These are phyloP conservation scores for Saccharomyces mikatae DNA, from an alignment of 805 yeast species.

Conservation along the genomic window DNA sequence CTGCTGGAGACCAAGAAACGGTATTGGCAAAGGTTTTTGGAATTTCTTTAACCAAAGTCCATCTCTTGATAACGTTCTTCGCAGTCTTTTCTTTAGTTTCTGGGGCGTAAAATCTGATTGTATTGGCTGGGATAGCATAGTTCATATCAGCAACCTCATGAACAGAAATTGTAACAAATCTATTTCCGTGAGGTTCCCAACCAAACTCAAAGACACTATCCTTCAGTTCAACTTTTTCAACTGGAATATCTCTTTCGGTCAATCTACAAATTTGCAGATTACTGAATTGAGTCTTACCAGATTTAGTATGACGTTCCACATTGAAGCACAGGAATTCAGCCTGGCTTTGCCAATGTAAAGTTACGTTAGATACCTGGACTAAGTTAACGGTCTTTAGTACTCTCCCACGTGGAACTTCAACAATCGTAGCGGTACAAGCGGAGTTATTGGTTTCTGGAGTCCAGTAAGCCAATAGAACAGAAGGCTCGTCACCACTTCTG, in stretches of 20 bases:
- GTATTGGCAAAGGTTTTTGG: conserved; percentile 62
- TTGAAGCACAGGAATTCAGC: conserved; percentile 81
- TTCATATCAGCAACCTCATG: conserved; percentile 42
- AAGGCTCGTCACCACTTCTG: conserved; percentile 44
- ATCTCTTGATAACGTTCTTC: conserved; percentile 36
- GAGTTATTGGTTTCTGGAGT: conserved; percentile 90
- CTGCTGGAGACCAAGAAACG: conserved; percentile 84
- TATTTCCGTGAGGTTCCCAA: conserved; percentile 92
- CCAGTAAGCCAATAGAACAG: conserved; percentile 83
- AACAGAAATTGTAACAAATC: conserved; percentile 74
- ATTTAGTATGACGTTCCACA: conserved; percentile 94
- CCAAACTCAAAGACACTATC: conserved; percentile 82
- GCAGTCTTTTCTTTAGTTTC: conserved; percentile 47
- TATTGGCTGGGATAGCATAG: conserved; percentile 57
- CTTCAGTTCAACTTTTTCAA: conserved; percentile 86
- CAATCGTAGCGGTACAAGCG: conserved; percentile 87
- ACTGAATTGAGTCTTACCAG: conserved; percentile 84
- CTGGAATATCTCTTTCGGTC: conserved; percentile 84
- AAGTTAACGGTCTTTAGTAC: conserved; percentile 85
- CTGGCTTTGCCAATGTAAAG: conserved; percentile 88
- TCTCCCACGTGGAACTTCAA: conserved; percentile 78
- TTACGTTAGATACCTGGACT: conserved; percentile 88
- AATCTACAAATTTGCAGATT: conserved; percentile 87
- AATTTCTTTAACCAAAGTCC: conserved; percentile 52
- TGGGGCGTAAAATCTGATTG: conserved; percentile 72